Percentiles rank a stretch among this genome's conserved stretches.
Evolutionary conservation across 352 stramenopile species (phyloP).

Genomic region (Globisporangium spinosum): DNA sequence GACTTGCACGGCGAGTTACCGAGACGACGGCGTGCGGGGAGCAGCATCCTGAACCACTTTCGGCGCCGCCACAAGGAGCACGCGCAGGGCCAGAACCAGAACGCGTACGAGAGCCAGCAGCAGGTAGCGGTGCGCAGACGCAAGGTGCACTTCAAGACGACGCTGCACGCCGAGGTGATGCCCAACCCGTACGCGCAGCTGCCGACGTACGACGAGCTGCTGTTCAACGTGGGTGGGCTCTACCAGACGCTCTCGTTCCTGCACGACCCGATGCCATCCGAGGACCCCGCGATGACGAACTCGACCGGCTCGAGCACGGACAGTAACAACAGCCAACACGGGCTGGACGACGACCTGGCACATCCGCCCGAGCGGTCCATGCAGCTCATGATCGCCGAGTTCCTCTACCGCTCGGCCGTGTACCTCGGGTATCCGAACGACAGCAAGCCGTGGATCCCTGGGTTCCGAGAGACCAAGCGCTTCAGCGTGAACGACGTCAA

Average conservation of each 20-base stretch:
- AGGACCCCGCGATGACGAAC: slow-evolving; percentile 19
- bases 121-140: slow-evolving; percentile 17
- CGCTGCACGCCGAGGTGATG: slow-evolving; percentile 36
- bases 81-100: not conserved
- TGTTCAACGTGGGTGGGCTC: slow-evolving; percentile 52
- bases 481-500: slow-evolving; percentile 78
- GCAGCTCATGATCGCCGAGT: slow-evolving; percentile 77
- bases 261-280: slow-evolving; percentile 28
- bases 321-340: slow-evolving; percentile 22
- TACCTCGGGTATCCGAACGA: slow-evolving; percentile 54
- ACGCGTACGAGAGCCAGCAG: not conserved
- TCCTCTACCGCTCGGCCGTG: slow-evolving; percentile 67
- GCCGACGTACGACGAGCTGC: slow-evolving; percentile 53
- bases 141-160: slow-evolving; percentile 47
- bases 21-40: slow-evolving; percentile 6
- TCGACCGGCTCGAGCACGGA: slow-evolving; percentile 21
- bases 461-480: slow-evolving; percentile 60
- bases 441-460: slow-evolving; percentile 53
- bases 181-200: slow-evolving; percentile 23
- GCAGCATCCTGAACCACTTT: slow-evolving; percentile 13
- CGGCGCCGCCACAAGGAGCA: slow-evolving; percentile 13
- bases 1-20: not conserved
- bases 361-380: slow-evolving; percentile 55
- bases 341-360: slow-evolving; percentile 22
- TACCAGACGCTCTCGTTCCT: slow-evolving; percentile 57